Percentiles rank a stretch among this genome's conserved stretches.
phyloP scores from a whole-genome alignment of 2,329 filamentous ascomycete genomes.

The Tolypocladium paradoxum region DNA sequence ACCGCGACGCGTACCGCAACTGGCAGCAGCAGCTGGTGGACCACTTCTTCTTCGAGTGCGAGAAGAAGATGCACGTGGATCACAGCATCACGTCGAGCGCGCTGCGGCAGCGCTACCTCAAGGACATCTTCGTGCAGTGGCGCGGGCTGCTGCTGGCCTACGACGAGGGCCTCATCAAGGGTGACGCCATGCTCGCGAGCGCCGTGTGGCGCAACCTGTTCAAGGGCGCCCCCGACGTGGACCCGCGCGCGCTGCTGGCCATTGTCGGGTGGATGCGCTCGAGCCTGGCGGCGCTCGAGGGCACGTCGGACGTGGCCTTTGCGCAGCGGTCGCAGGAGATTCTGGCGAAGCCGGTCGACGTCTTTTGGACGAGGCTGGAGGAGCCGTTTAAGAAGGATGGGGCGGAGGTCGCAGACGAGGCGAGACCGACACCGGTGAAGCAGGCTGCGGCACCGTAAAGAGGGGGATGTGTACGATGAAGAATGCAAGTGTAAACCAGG shows the following conservation, averaged over 20 bases:
- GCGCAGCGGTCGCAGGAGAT: constrained; percentile 20
- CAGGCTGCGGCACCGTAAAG: neutral
- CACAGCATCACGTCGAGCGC: constrained; percentile 57
- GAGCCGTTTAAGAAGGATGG: constrained; percentile 25
- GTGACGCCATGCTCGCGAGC: constrained; percentile 65
- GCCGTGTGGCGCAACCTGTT: constrained; percentile 93
- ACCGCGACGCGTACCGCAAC: constrained; percentile 53
- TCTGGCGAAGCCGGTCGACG: constrained; percentile 22
- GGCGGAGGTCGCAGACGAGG: constrained; percentile 7
- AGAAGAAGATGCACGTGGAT: constrained; percentile 70
- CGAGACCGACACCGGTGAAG: neutral
- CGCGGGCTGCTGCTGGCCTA: constrained; percentile 75
- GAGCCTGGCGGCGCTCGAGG: constrained; percentile 36
- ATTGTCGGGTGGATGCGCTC: constrained; percentile 47
- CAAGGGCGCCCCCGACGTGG: constrained; percentile 51
- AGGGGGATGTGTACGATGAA: neutral
- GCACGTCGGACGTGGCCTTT: constrained; percentile 33
- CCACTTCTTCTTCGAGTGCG: constrained; percentile 87
- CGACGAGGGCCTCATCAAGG: constrained; percentile 68
- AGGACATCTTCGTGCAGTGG: constrained; percentile 92
- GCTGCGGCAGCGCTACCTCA: constrained; percentile 56
- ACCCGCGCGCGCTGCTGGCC: constrained; percentile 39
- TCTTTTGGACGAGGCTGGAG: constrained; percentile 34
- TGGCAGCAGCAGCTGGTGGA: constrained; percentile 90
- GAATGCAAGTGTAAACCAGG: neutral